These are phyloP conservation scores for Xylaria sp. DNA, from an alignment of 2,329 filamentous ascomycete genomes.

Conservation along the genomic window DNA sequence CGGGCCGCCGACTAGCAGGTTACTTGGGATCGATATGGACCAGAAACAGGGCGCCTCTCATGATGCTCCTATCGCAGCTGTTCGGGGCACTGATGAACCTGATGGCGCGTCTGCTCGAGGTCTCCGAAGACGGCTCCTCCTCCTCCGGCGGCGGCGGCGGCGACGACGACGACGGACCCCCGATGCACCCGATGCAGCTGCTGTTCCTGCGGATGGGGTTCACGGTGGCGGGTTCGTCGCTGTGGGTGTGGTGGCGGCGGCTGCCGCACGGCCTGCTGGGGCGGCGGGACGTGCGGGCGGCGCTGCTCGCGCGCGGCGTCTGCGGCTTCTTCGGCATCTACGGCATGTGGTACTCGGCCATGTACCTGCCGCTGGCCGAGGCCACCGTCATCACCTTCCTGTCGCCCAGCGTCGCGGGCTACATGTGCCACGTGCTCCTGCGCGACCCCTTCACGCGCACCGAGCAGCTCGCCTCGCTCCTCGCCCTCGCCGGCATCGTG, in stretches of 20 bases:
- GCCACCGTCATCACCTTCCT: constrained; percentile 90
- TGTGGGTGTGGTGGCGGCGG: constrained; percentile 73
- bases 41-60: constrained; percentile 70
- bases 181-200: constrained; percentile 85
- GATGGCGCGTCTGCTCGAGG: constrained; percentile 73
- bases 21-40: constrained; percentile 36
- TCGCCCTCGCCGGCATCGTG: constrained; percentile 79
- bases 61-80: constrained; percentile 75
- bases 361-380: constrained; percentile 73
- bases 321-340: constrained; percentile 79
- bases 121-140: constrained; percentile 38
- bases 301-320: constrained; percentile 70
- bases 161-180: constrained; percentile 52
- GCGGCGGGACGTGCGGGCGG: constrained; percentile 62
- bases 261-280: constrained; percentile 75
- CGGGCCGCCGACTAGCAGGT: constrained; percentile 1
- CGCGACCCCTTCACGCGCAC: constrained; percentile 77
- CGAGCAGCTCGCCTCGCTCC: constrained; percentile 74
- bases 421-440: constrained; percentile 74
- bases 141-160: no score
- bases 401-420: constrained; percentile 75
- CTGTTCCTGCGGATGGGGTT: constrained; percentile 79
- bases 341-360: constrained; percentile 67
- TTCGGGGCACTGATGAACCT: constrained; percentile 89
- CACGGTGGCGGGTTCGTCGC: constrained; percentile 66